A percentile compares a stretch with the other conserved stretches of the same genome.
phyloP scores from a whole-genome alignment of 23 red algal genomes.

The Pyropia haitanensis region DNA sequence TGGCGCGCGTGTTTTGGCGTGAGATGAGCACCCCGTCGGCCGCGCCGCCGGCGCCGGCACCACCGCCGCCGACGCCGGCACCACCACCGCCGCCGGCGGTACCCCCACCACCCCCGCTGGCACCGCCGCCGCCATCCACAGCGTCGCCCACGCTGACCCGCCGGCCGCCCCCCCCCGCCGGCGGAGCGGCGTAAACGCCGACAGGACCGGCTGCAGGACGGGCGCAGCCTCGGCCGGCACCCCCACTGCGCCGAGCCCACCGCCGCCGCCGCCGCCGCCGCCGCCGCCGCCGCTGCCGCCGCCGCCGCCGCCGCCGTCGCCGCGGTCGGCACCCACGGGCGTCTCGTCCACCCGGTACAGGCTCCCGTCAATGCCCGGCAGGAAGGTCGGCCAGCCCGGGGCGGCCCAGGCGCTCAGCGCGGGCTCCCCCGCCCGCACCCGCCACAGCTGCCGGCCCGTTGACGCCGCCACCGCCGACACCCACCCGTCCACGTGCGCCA shows the following conservation, averaged over 20 bases:
- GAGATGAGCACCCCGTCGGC: neutral
- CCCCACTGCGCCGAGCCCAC: neutral
- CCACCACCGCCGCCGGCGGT: neutral
- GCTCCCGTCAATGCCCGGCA: slow-evolving; percentile 41
- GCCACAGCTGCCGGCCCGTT: slow-evolving; percentile 21
- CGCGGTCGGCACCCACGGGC: slow-evolving; percentile 24
- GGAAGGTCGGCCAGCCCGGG: slow-evolving; percentile 28
- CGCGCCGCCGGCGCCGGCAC: neutral
- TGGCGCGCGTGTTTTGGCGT: slow-evolving; percentile 4
- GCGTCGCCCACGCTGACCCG: neutral
- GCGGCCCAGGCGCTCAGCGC: slow-evolving; percentile 41
- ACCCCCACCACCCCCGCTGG: neutral
- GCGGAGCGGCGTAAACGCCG: neutral
- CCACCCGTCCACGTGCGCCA: slow-evolving; percentile 37
- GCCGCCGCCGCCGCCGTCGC: slow-evolving; percentile 5
- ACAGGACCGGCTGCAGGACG: slow-evolving; percentile 8
- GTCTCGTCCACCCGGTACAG: slow-evolving; percentile 35
- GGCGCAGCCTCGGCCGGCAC: slow-evolving; percentile 15
- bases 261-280: neutral
- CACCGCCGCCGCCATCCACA: neutral
- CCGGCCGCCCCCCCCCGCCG: slow-evolving; percentile 8
- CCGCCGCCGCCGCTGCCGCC: neutral
- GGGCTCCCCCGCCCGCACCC: slow-evolving; percentile 9
- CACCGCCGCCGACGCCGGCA: neutral
- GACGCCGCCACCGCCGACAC: slow-evolving; percentile 33